Conservation (phyloP, 768 basidiomycete genomes). For the Mycena sanguinolenta region DNA sequence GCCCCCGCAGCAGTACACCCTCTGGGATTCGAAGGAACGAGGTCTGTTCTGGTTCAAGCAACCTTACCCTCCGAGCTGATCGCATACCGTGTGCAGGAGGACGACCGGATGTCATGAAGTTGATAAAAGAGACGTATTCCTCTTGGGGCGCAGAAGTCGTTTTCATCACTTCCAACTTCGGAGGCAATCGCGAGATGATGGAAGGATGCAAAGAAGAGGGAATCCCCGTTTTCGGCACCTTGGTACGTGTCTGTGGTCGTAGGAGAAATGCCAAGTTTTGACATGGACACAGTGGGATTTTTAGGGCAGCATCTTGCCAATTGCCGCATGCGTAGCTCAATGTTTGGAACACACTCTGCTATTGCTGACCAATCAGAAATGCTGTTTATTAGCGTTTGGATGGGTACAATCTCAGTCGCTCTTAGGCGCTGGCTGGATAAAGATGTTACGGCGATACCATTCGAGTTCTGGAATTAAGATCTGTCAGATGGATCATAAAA, state of each 20-base stretch:
- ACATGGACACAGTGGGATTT: conserved; percentile 78
- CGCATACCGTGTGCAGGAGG: conserved; percentile 56
- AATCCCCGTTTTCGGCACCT: conserved; percentile 74
- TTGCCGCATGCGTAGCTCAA: too few relatives aligned
- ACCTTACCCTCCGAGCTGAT: not conserved
- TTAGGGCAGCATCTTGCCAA: conserved; percentile 37
- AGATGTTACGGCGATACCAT: conserved; percentile 85
- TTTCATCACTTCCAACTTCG: conserved; percentile 85
- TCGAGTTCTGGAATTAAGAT: conserved; percentile 67
- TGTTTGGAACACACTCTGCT: too few relatives aligned
- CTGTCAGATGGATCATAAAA: not conserved
- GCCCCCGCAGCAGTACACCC: conserved; percentile 75
- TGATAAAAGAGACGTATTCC: conserved; percentile 79
- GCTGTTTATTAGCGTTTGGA: not conserved
- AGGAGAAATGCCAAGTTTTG: not conserved
- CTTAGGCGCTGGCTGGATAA: conserved; percentile 54
- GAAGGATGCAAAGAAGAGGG: conserved; percentile 80
- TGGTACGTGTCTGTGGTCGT: not conserved
- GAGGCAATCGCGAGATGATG: conserved; percentile 87
- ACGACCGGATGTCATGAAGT: conserved; percentile 83
- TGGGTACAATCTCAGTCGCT: conserved; percentile 11
- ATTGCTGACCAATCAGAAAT: not conserved
- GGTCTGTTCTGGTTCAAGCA: conserved; percentile 49
- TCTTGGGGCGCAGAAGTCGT: conserved; percentile 88
- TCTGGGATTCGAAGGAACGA: conserved; percentile 85